These are phyloP conservation scores for Cordyceps pruinosa DNA, from an alignment of 2,329 filamentous ascomycete species.

Conservation along the genomic window DNA sequence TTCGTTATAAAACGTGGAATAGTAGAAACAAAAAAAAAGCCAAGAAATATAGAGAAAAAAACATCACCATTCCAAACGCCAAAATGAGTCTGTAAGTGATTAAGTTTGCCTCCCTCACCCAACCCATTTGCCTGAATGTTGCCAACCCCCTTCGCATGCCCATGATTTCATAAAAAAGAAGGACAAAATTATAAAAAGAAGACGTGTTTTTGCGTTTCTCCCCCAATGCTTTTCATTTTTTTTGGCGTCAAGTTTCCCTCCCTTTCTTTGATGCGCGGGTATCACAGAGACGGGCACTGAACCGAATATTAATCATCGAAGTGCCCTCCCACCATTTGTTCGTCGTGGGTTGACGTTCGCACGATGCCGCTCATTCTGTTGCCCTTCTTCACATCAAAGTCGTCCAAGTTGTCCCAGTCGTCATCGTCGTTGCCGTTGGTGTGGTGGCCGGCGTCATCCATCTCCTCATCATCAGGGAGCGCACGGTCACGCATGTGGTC, in stretches of 20 bases:
- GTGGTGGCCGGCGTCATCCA: slow-evolving; percentile 43
- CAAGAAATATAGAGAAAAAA: not conserved
- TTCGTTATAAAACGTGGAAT: not conserved
- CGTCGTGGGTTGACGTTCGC: slow-evolving; percentile 50
- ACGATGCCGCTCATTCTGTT: slow-evolving; percentile 61
- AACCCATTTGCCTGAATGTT: not conserved
- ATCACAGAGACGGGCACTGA: slow-evolving; percentile 1
- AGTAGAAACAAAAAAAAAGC: not conserved
- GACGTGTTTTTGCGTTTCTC: not conserved
- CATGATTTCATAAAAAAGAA: slow-evolving; percentile 5
- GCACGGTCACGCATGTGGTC: slow-evolving; percentile 62
- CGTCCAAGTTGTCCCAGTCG: slow-evolving; percentile 54
- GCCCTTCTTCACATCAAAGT: slow-evolving; percentile 42
- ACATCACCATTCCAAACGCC: slow-evolving; percentile 11
- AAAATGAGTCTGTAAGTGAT: slow-evolving; percentile 11
- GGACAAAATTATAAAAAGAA: not conserved
- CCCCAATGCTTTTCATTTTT: not conserved
- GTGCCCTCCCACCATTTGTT: slow-evolving; percentile 56
- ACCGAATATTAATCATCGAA: slow-evolving; percentile 51
- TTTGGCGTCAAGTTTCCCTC: not conserved
- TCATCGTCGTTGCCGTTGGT: slow-evolving; percentile 35
- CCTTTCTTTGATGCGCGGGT: not conserved
- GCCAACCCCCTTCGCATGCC: not conserved
- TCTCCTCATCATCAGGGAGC: slow-evolving; percentile 48
- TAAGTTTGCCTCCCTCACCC: not conserved